phyloP scores from a whole-genome alignment of 164 flowering plant genomes.

The Kingdonia uniflora region DNA sequence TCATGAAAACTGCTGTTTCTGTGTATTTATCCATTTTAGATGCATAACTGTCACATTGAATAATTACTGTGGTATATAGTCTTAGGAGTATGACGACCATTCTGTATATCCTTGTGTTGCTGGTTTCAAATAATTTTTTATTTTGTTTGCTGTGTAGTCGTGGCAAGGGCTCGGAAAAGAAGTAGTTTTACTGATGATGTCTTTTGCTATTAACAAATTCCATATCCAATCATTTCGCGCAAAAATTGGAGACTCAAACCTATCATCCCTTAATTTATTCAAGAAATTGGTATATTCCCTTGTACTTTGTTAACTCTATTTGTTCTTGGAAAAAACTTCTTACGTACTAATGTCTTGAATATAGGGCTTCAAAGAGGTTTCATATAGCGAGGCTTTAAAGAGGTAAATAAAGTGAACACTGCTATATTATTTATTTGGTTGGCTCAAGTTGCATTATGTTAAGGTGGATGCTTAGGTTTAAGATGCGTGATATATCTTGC shows the following conservation, averaged over 20 bases:
- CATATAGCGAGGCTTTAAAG: conserved; percentile 69
- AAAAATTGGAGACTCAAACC: conserved; percentile 82
- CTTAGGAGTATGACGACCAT: too few species aligned
- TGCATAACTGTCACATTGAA: too few species aligned
- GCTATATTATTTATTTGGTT: background rate
- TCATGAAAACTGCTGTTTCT: too few species aligned
- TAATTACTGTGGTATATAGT: too few species aligned
- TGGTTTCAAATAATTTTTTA: too few species aligned
- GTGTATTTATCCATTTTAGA: too few species aligned
- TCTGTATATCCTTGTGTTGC: too few species aligned
- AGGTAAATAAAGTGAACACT: conserved; percentile 30
- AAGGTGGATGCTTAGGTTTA: background rate
- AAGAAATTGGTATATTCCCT: conserved; percentile 44
- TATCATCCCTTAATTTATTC: conserved; percentile 58
- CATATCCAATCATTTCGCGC: conserved; percentile 52
- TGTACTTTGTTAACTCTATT: too few species aligned
- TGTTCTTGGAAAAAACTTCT: background rate
- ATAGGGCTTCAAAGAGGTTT: conserved; percentile 70
- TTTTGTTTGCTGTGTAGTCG: conserved; percentile 49
- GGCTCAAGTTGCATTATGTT: background rate
- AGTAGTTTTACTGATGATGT: conserved; percentile 85
- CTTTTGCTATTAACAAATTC: conserved; percentile 54
- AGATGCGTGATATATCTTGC: background rate
- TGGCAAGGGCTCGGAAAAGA: conserved; percentile 95
- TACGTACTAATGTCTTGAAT: conserved; percentile 6